A percentile compares a stretch with the other conserved stretches of the same genome.
phyloP scores from a whole-genome alignment of 192 early-diverging fungal genomes.

The Borealophlyctis nickersoniae region DNA sequence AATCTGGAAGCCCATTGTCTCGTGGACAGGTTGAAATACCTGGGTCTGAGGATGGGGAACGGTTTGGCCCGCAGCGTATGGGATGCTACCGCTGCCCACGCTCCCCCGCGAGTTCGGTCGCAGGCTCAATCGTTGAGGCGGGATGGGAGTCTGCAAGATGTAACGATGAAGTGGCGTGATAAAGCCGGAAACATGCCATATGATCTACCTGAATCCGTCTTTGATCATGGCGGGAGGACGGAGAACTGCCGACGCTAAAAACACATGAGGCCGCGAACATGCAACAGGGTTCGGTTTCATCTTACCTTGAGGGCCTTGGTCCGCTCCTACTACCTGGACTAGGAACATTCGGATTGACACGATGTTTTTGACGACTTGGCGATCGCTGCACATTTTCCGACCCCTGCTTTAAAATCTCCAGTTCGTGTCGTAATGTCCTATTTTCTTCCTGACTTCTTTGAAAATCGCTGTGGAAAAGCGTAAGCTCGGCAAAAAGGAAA shows the following conservation, averaged over 20 bases:
- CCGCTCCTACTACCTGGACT: background rate
- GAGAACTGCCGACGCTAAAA: background rate
- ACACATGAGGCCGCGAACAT: background rate
- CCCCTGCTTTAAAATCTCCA: background rate
- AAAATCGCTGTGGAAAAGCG: background rate
- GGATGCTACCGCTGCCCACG: background rate
- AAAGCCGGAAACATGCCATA: background rate
- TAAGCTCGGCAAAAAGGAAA: background rate
- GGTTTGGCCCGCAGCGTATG: too few relatives aligned
- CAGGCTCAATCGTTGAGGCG: background rate
- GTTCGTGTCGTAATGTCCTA: background rate
- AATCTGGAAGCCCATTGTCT: background rate
- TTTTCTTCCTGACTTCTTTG: background rate
- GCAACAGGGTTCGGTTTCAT: background rate
- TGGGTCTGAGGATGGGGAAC: too few relatives aligned
- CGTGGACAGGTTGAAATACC: background rate
- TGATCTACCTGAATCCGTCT: background rate
- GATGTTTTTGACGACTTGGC: background rate
- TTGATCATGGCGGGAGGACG: background rate
- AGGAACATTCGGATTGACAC: background rate
- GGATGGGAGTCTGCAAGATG: background rate
- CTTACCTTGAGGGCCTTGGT: background rate
- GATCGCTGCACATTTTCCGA: background rate
- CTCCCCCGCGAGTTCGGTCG: background rate
- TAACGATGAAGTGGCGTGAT: background rate